Percentiles rank a stretch among this genome's conserved stretches.
These are phyloP conservation scores for Rhynchosporium secalis DNA, from an alignment of 2,329 filamentous ascomycete genomes.

Conservation along the genomic window DNA sequence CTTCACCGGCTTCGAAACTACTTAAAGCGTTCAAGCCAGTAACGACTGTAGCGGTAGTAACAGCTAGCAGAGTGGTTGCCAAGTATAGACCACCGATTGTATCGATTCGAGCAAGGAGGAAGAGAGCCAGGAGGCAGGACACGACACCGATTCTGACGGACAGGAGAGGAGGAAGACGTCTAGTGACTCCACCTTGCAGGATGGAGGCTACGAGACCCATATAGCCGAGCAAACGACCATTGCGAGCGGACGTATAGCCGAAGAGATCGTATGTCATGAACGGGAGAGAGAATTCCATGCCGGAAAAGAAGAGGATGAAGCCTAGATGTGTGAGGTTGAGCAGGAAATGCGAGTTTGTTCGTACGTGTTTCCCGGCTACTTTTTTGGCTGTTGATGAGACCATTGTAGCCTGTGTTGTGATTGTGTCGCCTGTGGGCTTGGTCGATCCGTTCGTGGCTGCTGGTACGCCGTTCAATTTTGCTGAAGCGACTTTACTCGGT, in stretches of 20 bases:
- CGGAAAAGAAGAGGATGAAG: slow-evolving; percentile 95
- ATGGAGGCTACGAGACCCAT: slow-evolving; percentile 88
- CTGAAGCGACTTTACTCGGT: slow-evolving; percentile 52
- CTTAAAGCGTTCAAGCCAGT: slow-evolving; percentile 89
- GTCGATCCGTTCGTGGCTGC: slow-evolving; percentile 29
- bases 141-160: slow-evolving; percentile 79
- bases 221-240: slow-evolving; percentile 83
- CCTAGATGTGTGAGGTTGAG: slow-evolving; percentile 85
- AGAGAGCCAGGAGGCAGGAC: slow-evolving; percentile 76
- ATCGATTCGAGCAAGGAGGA: slow-evolving; percentile 70
- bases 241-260: slow-evolving; percentile 73
- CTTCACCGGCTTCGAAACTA: slow-evolving; percentile 80
- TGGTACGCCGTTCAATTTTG: slow-evolving; percentile 31
- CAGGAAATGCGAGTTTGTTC: slow-evolving; percentile 77
- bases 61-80: slow-evolving; percentile 79
- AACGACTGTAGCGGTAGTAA: slow-evolving; percentile 93
- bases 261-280: slow-evolving; percentile 98
- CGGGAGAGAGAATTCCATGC: slow-evolving; percentile 95
- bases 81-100: slow-evolving; percentile 72
- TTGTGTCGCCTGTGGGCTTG: slow-evolving; percentile 18
- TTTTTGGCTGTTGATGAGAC: slow-evolving; percentile 33
- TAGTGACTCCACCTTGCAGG: slow-evolving; percentile 90
- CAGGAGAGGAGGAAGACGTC: slow-evolving; percentile 76
- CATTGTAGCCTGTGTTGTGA: slow-evolving; percentile 22
- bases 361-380: slow-evolving; percentile 31